Evolutionary conservation across 192 early-diverging fungal genomes (phyloP).

Genomic region (Umbelopsis sp.): DNA sequence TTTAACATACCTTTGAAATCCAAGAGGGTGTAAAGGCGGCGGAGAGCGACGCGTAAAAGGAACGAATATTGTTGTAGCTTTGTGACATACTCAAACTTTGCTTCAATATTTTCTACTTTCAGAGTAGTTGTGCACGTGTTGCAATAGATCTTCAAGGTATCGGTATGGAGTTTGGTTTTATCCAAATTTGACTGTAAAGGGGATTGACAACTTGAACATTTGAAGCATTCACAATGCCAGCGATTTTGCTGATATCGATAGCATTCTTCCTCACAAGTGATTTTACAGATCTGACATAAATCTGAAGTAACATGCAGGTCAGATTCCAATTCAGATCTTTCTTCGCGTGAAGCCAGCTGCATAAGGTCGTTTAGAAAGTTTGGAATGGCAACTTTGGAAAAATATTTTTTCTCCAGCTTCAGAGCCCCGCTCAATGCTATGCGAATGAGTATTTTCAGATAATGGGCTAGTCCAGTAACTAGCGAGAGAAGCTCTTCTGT

Average conservation of each 20-base stretch:
- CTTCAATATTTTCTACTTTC: slow-evolving; percentile 24
- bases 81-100: slow-evolving; percentile 72
- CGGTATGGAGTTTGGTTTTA: slow-evolving; percentile 14
- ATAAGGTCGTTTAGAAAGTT: slow-evolving; percentile 77
- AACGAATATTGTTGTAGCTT: slow-evolving; percentile 93
- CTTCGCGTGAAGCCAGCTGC: slow-evolving; percentile 48
- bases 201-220: slow-evolving; percentile 64
- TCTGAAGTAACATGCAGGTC: slow-evolving; percentile 74
- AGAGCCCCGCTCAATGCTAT: slow-evolving; percentile 90
- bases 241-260: slow-evolving; percentile 60
- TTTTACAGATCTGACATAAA: slow-evolving; percentile 75
- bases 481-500: slow-evolving; percentile 88
- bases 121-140: slow-evolving; percentile 24
- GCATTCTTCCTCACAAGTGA: slow-evolving; percentile 86
- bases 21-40: slow-evolving; percentile 78
- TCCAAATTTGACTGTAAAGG: slow-evolving; percentile 16
- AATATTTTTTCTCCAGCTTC: slow-evolving; percentile 52
- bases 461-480: slow-evolving; percentile 90
- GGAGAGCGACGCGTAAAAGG: slow-evolving; percentile 79
- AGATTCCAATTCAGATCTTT: slow-evolving; percentile 28
- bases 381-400: slow-evolving; percentile 44
- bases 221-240: slow-evolving; percentile 86
- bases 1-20: slow-evolving; percentile 34
- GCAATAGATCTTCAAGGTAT: slow-evolving; percentile 27
- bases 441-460: slow-evolving; percentile 89